Evolutionary conservation across 768 basidiomycete species (phyloP).

Genomic region (Lanmaoa pseudosensibilis): DNA sequence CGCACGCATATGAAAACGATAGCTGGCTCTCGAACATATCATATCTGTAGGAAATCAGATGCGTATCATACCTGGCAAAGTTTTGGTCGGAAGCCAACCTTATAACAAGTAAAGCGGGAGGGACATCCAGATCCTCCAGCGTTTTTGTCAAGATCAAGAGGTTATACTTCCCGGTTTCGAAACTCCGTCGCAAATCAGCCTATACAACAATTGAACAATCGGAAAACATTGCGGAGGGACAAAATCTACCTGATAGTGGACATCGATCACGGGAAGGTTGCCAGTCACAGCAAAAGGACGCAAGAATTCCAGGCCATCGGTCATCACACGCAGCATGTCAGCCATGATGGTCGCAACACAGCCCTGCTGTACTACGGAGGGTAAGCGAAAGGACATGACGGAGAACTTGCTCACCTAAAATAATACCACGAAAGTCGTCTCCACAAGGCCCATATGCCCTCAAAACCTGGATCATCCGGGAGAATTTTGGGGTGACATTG

Average conservation of each 20-base stretch:
- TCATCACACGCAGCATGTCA: slow-evolving; percentile 56
- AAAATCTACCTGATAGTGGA: slow-evolving; percentile 34
- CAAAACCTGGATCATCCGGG: slow-evolving; percentile 58
- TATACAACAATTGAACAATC: slow-evolving; percentile 24
- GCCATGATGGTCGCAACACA: slow-evolving; percentile 56
- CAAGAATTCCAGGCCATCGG: slow-evolving; percentile 51
- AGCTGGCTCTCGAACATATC: slow-evolving; percentile 54
- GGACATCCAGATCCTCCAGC: slow-evolving; percentile 59
- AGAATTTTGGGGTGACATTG: slow-evolving; percentile 71
- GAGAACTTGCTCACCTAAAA: slow-evolving; percentile 53
- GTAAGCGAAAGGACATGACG: slow-evolving; percentile 35
- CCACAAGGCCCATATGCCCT: slow-evolving; percentile 53
- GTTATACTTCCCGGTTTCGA: slow-evolving; percentile 58
- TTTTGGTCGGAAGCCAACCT: slow-evolving; percentile 41
- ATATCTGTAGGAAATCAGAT: slow-evolving; percentile 36
- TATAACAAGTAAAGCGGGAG: slow-evolving; percentile 57
- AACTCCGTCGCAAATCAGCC: slow-evolving; percentile 50
- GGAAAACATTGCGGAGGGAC: not conserved
- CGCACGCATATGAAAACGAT: slow-evolving; percentile 56
- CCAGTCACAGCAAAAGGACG: slow-evolving; percentile 52
- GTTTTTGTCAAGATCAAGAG: slow-evolving; percentile 61
- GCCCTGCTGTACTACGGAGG: slow-evolving; percentile 49
- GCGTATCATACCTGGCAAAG: not conserved
- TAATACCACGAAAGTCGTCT: slow-evolving; percentile 61
- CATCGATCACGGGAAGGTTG: slow-evolving; percentile 34